Conservation (phyloP, 176 grass and related monocot genomes). For the Musa beccarii region DNA sequence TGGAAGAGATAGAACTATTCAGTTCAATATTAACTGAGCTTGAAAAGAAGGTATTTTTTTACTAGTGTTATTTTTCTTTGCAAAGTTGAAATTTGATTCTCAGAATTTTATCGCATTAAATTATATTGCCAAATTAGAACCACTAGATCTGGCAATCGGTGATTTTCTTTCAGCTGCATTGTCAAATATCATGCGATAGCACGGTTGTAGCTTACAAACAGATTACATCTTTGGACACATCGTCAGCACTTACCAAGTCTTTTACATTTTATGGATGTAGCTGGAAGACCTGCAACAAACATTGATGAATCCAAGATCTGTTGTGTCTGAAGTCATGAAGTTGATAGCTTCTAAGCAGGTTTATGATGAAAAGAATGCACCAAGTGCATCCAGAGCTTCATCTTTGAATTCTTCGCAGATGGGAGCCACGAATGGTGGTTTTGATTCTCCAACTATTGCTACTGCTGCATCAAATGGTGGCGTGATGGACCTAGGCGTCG, state of each 20-base stretch:
- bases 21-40: constrained; percentile 72
- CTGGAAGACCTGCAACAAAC: constrained; percentile 88
- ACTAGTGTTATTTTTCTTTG: neutral
- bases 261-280: constrained; percentile 30
- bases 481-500: constrained; percentile 78
- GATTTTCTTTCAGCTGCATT: neutral
- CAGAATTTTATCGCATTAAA: neutral
- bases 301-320: constrained; percentile 31
- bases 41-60: constrained; percentile 78
- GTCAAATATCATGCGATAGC: neutral
- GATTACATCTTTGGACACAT: constrained; percentile 13
- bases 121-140: neutral
- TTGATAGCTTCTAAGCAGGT: constrained; percentile 27
- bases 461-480: constrained; percentile 56
- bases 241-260: neutral
- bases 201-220: constrained; percentile 4
- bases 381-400: constrained; percentile 31
- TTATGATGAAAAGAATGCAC: constrained; percentile 25
- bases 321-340: constrained; percentile 36
- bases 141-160: neutral
- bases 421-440: constrained; percentile 44
- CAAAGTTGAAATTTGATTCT: neutral
- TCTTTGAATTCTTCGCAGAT: constrained; percentile 66
- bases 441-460: constrained; percentile 62
- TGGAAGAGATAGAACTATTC: constrained; percentile 68